These are phyloP conservation scores for Osmozyma mogii DNA, from an alignment of 805 yeast genomes.

Conservation along the genomic window DNA sequence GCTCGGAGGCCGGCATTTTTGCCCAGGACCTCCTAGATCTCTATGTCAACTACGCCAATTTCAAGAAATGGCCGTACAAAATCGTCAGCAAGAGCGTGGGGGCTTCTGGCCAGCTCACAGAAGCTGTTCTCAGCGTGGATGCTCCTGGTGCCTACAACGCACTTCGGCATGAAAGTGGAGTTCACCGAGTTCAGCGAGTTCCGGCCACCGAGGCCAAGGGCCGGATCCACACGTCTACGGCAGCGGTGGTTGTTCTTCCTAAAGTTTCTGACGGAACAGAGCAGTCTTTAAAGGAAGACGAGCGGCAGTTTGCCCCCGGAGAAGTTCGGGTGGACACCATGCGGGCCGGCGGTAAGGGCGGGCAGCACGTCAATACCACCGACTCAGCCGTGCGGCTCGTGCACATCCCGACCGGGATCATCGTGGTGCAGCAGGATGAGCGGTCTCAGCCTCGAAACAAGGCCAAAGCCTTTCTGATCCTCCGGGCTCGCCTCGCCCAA, in stretches of 20 bases:
- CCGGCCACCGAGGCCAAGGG: constrained; percentile 94
- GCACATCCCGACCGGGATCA: constrained; percentile 85
- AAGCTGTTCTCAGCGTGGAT: constrained; percentile 59
- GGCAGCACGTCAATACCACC: constrained; percentile 96
- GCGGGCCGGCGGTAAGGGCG: constrained; percentile 97
- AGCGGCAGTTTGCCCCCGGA: constrained; percentile 70
- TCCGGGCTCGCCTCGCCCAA: constrained; percentile 81
- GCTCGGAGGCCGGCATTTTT: constrained; percentile 85
- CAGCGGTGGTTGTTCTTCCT: constrained; percentile 92
- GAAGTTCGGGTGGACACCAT: constrained; percentile 93
- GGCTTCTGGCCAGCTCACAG: constrained; percentile 64
- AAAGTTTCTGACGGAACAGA: constrained; percentile 56
- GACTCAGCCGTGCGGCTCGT: constrained; percentile 93
- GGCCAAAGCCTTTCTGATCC: constrained; percentile 80
- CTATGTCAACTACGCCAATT: constrained; percentile 68
- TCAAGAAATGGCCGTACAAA: constrained; percentile 59
- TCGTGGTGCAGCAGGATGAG: constrained; percentile 88
- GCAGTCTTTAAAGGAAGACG: constrained; percentile 39
- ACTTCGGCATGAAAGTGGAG: constrained; percentile 84
- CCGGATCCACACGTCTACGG: constrained; percentile 89
- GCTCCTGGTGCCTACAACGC: constrained; percentile 69
- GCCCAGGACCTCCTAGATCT: constrained; percentile 71
- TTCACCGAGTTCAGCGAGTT: constrained; percentile 89
- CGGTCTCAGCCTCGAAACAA: constrained; percentile 91
- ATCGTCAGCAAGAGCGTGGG: constrained; percentile 50